Percentiles rank a stretch among this genome's conserved stretches.
These are phyloP conservation scores for Pleoardoris graminearum DNA, from an alignment of 2,329 filamentous ascomycete genomes.

Conservation along the genomic window DNA sequence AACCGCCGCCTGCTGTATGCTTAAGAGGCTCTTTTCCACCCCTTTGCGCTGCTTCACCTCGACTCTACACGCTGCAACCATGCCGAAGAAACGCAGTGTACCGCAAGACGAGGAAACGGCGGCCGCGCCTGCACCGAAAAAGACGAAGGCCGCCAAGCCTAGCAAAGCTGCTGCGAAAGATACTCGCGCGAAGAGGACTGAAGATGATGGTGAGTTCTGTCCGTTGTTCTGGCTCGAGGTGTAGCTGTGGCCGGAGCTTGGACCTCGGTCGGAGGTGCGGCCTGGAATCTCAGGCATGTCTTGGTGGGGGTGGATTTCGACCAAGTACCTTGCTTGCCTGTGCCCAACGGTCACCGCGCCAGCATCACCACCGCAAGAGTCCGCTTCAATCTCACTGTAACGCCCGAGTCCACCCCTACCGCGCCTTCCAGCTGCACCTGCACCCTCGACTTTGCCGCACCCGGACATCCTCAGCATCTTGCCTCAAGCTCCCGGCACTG, in stretches of 20 bases:
- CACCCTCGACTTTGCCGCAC: background rate
- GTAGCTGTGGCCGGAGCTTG: constrained; percentile 1
- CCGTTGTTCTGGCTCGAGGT: background rate
- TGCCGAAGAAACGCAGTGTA: background rate
- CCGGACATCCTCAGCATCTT: background rate
- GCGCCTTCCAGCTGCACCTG: background rate
- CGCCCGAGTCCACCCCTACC: background rate
- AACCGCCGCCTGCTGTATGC: constrained; percentile 1
- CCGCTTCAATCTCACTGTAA: background rate
- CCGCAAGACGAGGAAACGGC: background rate
- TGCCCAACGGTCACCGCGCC: background rate
- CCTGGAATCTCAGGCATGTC: background rate
- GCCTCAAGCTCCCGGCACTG: background rate
- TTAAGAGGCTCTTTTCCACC: background rate
- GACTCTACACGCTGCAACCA: background rate
- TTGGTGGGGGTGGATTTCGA: background rate
- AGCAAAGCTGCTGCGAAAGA: background rate
- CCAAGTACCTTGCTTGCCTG: background rate
- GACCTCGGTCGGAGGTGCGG: background rate
- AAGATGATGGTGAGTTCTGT: constrained; percentile 6
- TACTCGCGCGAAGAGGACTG: background rate
- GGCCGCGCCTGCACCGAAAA: background rate
- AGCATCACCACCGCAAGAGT: background rate
- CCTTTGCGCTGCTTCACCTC: background rate
- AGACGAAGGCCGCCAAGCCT: background rate